phyloP scores from a whole-genome alignment of 192 early-diverging fungal genomes.

The Entomortierella lignicola region DNA sequence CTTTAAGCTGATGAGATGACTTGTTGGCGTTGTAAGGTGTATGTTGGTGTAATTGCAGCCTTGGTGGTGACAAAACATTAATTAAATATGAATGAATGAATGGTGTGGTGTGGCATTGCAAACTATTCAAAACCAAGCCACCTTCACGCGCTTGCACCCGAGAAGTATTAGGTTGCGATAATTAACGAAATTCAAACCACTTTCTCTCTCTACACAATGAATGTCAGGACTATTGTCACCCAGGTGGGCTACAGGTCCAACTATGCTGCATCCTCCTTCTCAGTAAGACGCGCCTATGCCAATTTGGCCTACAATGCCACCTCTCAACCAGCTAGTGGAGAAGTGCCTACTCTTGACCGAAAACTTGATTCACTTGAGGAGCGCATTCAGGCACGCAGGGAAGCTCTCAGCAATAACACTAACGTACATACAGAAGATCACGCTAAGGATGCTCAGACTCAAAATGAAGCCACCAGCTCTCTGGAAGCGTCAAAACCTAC shows the following conservation, averaged over 20 bases:
- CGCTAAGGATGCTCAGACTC: neutral
- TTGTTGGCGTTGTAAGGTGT: neutral
- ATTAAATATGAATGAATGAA: no score
- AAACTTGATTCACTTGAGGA: conserved; percentile 52
- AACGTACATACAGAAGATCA: conserved; percentile 15
- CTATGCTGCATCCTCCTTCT: conserved; percentile 9
- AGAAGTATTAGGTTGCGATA: neutral
- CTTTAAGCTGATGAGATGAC: neutral
- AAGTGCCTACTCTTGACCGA: conserved; percentile 43
- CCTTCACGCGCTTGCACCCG: neutral
- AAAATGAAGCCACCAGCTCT: neutral
- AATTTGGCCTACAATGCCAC: conserved; percentile 48
- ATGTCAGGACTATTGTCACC: conserved; percentile 36
- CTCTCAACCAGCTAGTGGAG: conserved; percentile 31
- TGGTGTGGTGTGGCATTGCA: neutral
- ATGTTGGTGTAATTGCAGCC: neutral
- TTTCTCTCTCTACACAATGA: conserved; percentile 22
- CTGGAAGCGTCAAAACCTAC: conserved; percentile 10
- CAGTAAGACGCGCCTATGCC: conserved; percentile 37
- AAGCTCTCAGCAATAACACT: conserved; percentile 13
- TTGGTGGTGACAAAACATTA: no score
- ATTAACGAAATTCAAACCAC: neutral
- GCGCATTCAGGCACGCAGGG: conserved; percentile 52
- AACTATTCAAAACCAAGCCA: neutral
- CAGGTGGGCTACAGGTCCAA: conserved; percentile 30